These are phyloP conservation scores for Aspergillus tamarii DNA, from an alignment of 2,329 filamentous ascomycete species.

Conservation along the genomic window DNA sequence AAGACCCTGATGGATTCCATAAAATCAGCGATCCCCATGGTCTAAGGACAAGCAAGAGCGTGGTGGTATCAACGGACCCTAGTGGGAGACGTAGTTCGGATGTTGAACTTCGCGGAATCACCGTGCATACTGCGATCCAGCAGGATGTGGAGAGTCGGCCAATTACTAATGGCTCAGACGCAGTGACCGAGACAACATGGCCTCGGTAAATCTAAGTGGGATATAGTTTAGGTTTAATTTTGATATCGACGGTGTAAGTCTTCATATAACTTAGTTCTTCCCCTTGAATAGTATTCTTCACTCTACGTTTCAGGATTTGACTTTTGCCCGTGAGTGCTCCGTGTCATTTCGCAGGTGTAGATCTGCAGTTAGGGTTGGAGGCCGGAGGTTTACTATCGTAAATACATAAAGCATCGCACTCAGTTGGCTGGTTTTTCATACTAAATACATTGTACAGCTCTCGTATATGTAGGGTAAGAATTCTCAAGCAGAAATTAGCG, in stretches of 20 bases:
- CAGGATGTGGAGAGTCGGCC: conserved; percentile 8
- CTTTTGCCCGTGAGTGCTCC: too few relatives aligned
- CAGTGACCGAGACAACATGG: background rate
- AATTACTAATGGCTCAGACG: background rate
- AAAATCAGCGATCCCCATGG: conserved; percentile 10
- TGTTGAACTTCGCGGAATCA: conserved; percentile 13
- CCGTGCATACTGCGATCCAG: conserved; percentile 12
- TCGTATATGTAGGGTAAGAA: background rate
- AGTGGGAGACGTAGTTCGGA: conserved; percentile 7
- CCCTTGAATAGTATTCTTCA: too few relatives aligned
- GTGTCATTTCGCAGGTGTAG: too few relatives aligned
- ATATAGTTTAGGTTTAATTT: too few relatives aligned
- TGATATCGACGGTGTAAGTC: too few relatives aligned
- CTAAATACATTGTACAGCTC: background rate
- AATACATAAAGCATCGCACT: too few relatives aligned
- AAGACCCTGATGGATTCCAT: conserved; percentile 12
- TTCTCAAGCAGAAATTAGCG: background rate
- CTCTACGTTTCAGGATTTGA: too few relatives aligned
- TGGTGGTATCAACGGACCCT: background rate
- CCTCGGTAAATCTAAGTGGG: background rate
- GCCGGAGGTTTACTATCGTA: too few relatives aligned
- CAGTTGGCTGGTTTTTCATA: too few relatives aligned
- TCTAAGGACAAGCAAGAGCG: background rate
- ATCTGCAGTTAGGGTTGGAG: too few relatives aligned
- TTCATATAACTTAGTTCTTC: too few relatives aligned